phyloP scores from a whole-genome alignment of 306 rosid species.

The Cicer pinnatifidum region DNA sequence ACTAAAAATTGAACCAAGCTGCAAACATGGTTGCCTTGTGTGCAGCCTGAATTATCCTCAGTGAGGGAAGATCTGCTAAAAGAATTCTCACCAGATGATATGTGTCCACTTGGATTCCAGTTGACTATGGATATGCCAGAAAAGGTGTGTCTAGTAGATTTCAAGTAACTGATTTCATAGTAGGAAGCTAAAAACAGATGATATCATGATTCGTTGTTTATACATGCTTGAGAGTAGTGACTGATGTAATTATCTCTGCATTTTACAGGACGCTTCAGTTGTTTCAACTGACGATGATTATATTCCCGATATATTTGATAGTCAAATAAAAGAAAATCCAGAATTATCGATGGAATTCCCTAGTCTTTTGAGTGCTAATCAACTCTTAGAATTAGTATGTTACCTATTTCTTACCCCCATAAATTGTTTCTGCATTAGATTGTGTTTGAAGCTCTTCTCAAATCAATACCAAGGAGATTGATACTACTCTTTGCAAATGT shows the following conservation, averaged over 20 bases:
- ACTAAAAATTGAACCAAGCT: too few relatives aligned
- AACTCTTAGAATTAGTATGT: constrained; percentile 86
- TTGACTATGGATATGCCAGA: constrained; percentile 50
- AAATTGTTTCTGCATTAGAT: constrained; percentile 37
- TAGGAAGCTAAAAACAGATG: constrained; percentile 39
- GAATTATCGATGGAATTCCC: constrained; percentile 54
- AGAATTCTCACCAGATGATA: constrained; percentile 66
- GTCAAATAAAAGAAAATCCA: constrained; percentile 53
- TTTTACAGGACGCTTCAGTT: constrained; percentile 55
- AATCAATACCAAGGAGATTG: constrained; percentile 26
- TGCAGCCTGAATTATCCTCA: constrained; percentile 66
- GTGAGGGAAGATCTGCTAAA: constrained; percentile 63
- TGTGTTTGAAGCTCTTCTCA: constrained; percentile 30
- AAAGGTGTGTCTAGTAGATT: constrained; percentile 52
- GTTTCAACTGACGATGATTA: constrained; percentile 64
- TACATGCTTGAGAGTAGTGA: constrained; percentile 34
- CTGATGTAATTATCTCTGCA: constrained; percentile 35
- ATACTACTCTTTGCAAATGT: constrained; percentile 26
- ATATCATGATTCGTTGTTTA: constrained; percentile 10
- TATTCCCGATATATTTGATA: constrained; percentile 54
- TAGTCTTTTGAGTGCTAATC: constrained; percentile 68
- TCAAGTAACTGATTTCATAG: constrained; percentile 15
- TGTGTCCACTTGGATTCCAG: constrained; percentile 66
- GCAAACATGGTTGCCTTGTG: constrained; percentile 21
- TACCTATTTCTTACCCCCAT: constrained; percentile 42